Evolutionary conservation across 345 rosid species (phyloP).

Genomic region (Balakata baccata): DNA sequence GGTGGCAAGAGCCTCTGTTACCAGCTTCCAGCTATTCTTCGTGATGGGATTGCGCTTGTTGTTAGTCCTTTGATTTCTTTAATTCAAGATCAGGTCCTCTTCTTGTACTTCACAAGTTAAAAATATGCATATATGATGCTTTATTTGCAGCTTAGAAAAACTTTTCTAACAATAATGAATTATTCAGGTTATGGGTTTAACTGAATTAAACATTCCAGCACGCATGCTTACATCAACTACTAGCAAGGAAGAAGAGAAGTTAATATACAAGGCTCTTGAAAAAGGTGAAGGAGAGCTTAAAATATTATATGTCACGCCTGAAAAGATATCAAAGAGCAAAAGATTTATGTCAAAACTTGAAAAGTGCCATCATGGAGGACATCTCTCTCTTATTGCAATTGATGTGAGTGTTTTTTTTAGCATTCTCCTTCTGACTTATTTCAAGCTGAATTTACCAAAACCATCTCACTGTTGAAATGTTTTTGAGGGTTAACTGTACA

Average conservation of each 20-base stretch:
- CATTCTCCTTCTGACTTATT: not conserved
- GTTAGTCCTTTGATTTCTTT: conserved; percentile 89
- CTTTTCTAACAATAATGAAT: conserved; percentile 6
- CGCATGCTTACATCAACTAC: conserved; percentile 82
- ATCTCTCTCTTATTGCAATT: conserved; percentile 73
- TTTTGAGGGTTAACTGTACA: not conserved
- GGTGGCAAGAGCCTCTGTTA: conserved; percentile 98
- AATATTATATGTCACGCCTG: conserved; percentile 88
- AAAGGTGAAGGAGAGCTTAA: conserved; percentile 81
- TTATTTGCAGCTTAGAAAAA: not conserved
- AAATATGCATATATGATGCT: not conserved
- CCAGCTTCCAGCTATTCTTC: conserved; percentile 86
- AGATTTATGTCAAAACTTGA: conserved; percentile 99
- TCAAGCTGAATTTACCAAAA: conserved; percentile 2
- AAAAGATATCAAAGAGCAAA: conserved; percentile 94
- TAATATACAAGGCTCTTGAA: conserved; percentile 84
- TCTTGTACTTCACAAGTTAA: not conserved
- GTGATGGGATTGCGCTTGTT: conserved; percentile 71
- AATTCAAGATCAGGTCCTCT: conserved; percentile 89
- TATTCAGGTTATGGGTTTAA: conserved; percentile 84
- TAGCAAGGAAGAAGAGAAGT: conserved; percentile 81
- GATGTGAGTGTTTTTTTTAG: conserved; percentile 54
- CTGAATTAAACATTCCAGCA: conserved; percentile 80
- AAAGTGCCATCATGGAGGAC: conserved; percentile 70
- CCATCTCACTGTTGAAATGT: not conserved